Conservation (phyloP, 73 alveolate genomes). For the Halteria grandinella region DNA sequence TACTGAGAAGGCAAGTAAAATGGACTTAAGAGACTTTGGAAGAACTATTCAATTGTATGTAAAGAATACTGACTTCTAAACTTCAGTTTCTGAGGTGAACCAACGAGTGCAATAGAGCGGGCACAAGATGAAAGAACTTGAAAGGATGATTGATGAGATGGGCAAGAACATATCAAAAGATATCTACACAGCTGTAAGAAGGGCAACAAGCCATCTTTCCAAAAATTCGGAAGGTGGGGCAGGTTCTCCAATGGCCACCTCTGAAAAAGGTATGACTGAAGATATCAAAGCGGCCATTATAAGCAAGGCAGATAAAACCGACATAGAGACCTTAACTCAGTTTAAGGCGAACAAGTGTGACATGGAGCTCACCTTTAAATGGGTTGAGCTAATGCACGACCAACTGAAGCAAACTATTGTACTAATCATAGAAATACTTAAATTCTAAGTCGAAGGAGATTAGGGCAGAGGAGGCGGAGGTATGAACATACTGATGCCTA, state of each 20-base stretch:
- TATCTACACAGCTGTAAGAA: constrained; percentile 58
- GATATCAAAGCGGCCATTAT: constrained; percentile 1
- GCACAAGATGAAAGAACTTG: neutral
- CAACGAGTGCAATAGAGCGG: neutral
- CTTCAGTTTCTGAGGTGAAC: too few species aligned
- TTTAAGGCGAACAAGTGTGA: constrained; percentile 41
- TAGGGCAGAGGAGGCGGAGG: neutral
- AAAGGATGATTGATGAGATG: constrained; percentile 18
- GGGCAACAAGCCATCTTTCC: constrained; percentile 57
- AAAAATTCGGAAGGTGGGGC: neutral
- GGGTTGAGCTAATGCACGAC: constrained; percentile 38
- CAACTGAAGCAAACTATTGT: constrained; percentile 38
- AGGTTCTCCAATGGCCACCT: neutral
- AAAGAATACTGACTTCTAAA: too few species aligned
- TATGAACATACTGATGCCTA: neutral
- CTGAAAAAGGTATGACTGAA: neutral
- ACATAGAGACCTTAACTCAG: constrained; percentile 3
- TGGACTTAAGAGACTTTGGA: too few species aligned
- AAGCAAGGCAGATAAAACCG: constrained; percentile 33
- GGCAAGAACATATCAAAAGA: constrained; percentile 42
- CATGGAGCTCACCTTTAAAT: constrained; percentile 8
- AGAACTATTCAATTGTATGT: too few species aligned
- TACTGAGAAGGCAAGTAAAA: too few species aligned
- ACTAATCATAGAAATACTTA: constrained; percentile 35
- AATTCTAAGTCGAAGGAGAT: neutral